Conservation (phyloP, 75 land plant species). For the Selaginella tamariscina region DNA sequence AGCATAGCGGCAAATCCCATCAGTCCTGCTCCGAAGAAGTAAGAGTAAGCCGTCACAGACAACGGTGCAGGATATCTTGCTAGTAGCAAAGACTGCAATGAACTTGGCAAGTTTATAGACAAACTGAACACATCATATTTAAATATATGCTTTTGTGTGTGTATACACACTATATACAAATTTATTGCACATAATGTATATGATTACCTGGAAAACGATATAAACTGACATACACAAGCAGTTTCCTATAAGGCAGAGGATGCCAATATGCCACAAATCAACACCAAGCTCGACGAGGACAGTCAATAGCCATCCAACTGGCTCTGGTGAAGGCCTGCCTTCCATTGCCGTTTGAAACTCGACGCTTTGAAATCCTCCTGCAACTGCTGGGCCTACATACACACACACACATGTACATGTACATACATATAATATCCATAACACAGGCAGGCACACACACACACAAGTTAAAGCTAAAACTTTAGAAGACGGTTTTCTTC, state of each 20-base stretch:
- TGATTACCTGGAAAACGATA: conserved; percentile 73
- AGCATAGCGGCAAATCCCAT: conserved; percentile 52
- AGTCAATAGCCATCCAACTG: conserved; percentile 57
- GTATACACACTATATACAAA: background rate
- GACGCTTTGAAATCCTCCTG: conserved; percentile 38
- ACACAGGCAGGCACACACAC: too few species aligned
- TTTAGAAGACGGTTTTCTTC: too few species aligned
- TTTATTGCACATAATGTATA: background rate
- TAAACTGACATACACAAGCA: conserved; percentile 79
- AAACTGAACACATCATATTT: background rate
- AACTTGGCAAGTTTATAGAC: background rate
- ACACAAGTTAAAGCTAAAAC: too few species aligned
- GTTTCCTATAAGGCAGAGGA: conserved; percentile 81
- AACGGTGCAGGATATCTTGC: conserved; percentile 64
- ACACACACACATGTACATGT: too few species aligned
- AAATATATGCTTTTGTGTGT: background rate
- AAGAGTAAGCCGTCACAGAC: conserved; percentile 81
- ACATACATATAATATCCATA: too few species aligned
- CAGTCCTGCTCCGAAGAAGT: conserved; percentile 62
- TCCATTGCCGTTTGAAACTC: conserved; percentile 34
- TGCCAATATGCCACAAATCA: conserved; percentile 76
- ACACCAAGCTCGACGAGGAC: conserved; percentile 41
- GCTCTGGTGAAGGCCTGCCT: conserved; percentile 61
- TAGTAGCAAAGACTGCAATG: conserved; percentile 48
- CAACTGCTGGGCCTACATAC: conserved; percentile 52